These are phyloP conservation scores for Nigrospora sphaerica DNA, from an alignment of 2,329 filamentous ascomycete species.

Conservation along the genomic window DNA sequence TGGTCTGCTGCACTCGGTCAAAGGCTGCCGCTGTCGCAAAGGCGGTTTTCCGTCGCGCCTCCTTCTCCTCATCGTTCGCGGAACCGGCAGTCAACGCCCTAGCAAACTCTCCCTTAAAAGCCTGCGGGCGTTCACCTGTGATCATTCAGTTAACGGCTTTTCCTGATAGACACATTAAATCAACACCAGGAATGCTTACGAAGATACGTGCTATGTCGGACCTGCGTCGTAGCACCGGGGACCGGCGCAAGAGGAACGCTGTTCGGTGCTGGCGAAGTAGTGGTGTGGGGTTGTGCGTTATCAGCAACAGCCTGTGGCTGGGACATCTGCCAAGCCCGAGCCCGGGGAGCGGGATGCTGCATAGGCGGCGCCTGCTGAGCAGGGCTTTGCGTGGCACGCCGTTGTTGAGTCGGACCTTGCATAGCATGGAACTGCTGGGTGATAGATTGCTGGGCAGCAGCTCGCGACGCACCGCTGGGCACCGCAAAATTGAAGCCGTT, in stretches of 20 bases:
- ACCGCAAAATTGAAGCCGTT: no score
- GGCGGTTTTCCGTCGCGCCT: constrained; percentile 5
- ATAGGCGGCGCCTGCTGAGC: background rate
- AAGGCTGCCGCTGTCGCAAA: constrained; percentile 7
- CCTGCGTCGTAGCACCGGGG: background rate
- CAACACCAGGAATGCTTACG: constrained; percentile 5
- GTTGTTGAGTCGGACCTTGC: background rate
- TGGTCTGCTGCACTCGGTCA: constrained; percentile 4
- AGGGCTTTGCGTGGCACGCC: background rate
- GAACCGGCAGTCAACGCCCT: constrained; percentile 6
- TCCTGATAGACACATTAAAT: constrained; percentile 5
- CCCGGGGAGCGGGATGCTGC: background rate
- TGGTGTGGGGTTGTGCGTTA: no score
- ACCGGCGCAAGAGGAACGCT: background rate
- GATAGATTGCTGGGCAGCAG: background rate
- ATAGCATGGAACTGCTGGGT: background rate
- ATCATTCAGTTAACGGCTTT: background rate
- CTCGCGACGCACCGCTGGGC: background rate
- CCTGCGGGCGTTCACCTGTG: constrained; percentile 1
- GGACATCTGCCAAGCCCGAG: background rate
- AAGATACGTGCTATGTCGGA: background rate
- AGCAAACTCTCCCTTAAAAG: constrained; percentile 12
- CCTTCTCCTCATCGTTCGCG: background rate
- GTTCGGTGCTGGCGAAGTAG: background rate
- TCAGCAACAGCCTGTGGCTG: no score